Percentiles rank a stretch among this genome's conserved stretches.
Conservation (phyloP, 2,329 filamentous ascomycete species). For the Coniochaeta pulveracea region DNA sequence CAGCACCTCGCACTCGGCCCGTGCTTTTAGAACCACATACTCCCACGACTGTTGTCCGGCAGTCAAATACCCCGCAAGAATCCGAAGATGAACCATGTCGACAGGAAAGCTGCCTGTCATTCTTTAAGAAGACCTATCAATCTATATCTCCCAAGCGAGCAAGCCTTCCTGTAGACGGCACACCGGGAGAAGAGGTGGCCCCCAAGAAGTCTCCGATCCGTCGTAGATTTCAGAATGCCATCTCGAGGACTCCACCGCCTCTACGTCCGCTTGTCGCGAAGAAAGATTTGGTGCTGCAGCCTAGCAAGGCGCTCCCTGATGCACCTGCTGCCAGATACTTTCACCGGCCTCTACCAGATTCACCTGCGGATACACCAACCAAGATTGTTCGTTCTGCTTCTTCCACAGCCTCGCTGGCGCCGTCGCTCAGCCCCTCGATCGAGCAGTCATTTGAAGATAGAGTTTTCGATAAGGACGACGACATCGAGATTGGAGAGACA, state of each 20-base stretch:
- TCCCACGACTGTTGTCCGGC: background rate
- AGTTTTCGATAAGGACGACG: constrained; percentile 8
- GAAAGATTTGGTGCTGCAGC: constrained; percentile 14
- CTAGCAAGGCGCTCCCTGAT: constrained; percentile 19
- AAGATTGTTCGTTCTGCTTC: no score
- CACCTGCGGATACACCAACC: constrained; percentile 9
- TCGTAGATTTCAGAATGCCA: background rate
- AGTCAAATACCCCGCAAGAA: background rate
- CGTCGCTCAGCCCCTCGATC: constrained; percentile 16
- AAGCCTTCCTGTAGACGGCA: no score
- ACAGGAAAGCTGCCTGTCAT: background rate
- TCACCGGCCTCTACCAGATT: constrained; percentile 17
- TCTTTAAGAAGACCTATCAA: no score
- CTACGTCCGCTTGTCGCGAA: constrained; percentile 2
- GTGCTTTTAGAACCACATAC: background rate
- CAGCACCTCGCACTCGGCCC: background rate
- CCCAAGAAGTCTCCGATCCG: no score
- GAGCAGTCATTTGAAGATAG: constrained; percentile 10
- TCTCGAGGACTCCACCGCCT: constrained; percentile 5
- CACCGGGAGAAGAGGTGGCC: no score
- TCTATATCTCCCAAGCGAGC: no score
- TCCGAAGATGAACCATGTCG: no score
- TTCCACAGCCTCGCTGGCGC: constrained; percentile 10
- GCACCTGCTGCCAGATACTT: constrained; percentile 11
- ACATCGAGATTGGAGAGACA: constrained; percentile 15